Conservation (phyloP, 371 early-diverging fungal species). For the Rhizopus arrhizus region DNA sequence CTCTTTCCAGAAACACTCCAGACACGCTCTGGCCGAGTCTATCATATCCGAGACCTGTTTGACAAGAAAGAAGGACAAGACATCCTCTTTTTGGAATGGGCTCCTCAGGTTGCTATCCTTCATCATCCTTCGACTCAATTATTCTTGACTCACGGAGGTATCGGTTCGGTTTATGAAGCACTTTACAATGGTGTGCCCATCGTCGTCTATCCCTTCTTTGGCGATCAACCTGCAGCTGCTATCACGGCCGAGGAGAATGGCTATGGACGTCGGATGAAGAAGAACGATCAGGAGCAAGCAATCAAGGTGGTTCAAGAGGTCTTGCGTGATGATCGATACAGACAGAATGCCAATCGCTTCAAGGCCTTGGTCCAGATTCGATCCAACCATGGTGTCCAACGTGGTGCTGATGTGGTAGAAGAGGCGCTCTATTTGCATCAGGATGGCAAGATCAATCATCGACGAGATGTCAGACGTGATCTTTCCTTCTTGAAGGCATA, state of each 20-base stretch:
- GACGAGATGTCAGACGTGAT: conserved; percentile 17
- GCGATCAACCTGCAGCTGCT: conserved; percentile 34
- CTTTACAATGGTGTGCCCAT: conserved; percentile 34
- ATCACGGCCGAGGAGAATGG: conserved; percentile 12
- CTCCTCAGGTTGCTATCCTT: conserved; percentile 48
- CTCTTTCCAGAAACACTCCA: conserved; percentile 15
- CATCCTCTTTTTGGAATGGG: conserved; percentile 27
- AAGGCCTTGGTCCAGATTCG: conserved; percentile 26
- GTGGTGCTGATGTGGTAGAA: conserved; percentile 33
- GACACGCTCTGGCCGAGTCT: conserved; percentile 4
- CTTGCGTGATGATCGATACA: conserved; percentile 7
- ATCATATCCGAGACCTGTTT: conserved; percentile 4
- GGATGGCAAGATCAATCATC: conserved; percentile 22
- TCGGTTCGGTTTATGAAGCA: conserved; percentile 38
- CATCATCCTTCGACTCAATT: conserved; percentile 30
- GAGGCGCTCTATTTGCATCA: conserved; percentile 27
- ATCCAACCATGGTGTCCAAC: conserved; percentile 9
- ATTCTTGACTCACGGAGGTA: conserved; percentile 46
- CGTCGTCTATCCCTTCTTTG: conserved; percentile 42
- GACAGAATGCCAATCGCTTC: conserved; percentile 14
- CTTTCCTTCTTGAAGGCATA: conserved; percentile 32
- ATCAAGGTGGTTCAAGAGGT: conserved; percentile 1
- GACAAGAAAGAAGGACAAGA: conserved; percentile 6
- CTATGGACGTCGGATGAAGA: neutral
- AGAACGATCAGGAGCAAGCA: neutral